Evolutionary conservation across 306 rosid species (phyloP).

Genomic region (Casuarina cunninghamiana): DNA sequence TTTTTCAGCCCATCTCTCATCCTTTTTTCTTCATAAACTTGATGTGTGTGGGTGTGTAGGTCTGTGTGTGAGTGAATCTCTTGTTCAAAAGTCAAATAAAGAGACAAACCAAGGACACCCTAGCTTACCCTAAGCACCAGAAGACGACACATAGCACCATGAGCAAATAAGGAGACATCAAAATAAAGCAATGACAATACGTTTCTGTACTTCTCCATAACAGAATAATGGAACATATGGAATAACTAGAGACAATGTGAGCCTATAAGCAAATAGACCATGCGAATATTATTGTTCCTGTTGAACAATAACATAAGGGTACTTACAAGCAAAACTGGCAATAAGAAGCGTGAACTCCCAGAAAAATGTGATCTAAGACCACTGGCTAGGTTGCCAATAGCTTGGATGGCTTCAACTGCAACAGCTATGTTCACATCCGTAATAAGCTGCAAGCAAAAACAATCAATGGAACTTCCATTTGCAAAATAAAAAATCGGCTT

Average conservation of each 20-base stretch:
- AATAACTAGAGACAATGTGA: background rate
- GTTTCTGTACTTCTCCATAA: background rate
- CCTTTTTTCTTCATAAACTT: background rate
- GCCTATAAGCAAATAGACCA: background rate
- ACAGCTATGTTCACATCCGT: conserved; percentile 99
- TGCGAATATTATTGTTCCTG: background rate
- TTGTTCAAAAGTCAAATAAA: background rate
- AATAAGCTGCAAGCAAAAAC: conserved; percentile 69
- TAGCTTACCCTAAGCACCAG: conserved; percentile 1
- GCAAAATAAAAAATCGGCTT: background rate
- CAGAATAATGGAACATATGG: background rate
- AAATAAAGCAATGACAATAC: background rate
- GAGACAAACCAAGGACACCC: background rate
- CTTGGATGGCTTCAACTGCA: conserved; percentile 99
- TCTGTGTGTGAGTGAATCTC: background rate
- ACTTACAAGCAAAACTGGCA: conserved; percentile 96
- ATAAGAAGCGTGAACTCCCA: conserved; percentile 87
- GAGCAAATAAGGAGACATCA: background rate
- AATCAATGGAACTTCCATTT: conserved; percentile 11
- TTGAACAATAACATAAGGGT: conserved; percentile 2
- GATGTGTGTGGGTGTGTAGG: too few relatives aligned
- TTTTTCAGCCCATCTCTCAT: background rate
- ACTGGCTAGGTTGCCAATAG: conserved; percentile 92
- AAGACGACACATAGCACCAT: background rate
- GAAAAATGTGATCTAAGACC: conserved; percentile 92